phyloP scores from a whole-genome alignment of 2,329 filamentous ascomycete species.

The Fusarium longipes region DNA sequence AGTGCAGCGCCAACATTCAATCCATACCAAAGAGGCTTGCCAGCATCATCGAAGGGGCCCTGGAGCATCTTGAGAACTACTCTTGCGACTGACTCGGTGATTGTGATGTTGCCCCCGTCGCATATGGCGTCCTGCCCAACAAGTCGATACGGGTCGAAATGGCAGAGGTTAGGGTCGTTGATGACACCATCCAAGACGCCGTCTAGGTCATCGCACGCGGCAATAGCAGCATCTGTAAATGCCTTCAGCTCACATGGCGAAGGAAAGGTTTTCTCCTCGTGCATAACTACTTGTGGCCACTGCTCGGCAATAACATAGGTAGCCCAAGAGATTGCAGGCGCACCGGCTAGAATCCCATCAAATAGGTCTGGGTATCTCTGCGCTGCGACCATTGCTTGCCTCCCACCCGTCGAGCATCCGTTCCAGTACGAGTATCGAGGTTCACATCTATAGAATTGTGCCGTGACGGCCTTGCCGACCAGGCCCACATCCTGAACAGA shows the following conservation, averaged over 20 bases:
- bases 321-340: not conserved
- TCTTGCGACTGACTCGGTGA: too few relatives aligned
- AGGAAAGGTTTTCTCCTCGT: slow-evolving; percentile 16
- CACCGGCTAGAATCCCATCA: not conserved
- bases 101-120: too few relatives aligned
- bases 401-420: not conserved
- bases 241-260: slow-evolving; percentile 19
- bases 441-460: not conserved
- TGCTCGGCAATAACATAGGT: not conserved
- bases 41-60: too few relatives aligned
- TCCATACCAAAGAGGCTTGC: too few relatives aligned
- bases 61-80: too few relatives aligned
- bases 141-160: not conserved
- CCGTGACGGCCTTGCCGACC: not conserved
- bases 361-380: slow-evolving; percentile 2
- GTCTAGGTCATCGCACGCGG: slow-evolving; percentile 39
- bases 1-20: too few relatives aligned
- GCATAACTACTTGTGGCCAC: not conserved
- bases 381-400: not conserved
- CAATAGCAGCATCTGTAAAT: not conserved
- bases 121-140: too few relatives aligned
- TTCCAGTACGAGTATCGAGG: not conserved
- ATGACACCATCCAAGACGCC: slow-evolving; percentile 42
- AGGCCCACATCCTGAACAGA: too few relatives aligned
- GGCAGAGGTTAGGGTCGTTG: slow-evolving; percentile 11